Evolutionary conservation across 306 rosid species (phyloP), one percentile per base, ranked within the genome.

Genomic region (Styphnolobium japonicum): DNA sequence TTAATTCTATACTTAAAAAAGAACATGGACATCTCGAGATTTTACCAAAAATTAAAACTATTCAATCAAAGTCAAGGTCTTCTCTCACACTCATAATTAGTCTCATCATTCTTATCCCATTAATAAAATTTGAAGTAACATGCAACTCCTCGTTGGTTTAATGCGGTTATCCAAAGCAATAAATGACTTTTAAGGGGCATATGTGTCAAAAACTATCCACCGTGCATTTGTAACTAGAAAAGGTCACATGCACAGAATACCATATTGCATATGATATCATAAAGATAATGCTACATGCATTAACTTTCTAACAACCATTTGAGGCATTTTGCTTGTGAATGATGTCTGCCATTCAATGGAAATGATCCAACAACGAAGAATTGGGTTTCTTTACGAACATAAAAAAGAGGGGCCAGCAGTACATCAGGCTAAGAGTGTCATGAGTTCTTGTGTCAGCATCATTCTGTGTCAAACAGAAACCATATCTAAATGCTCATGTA

Each of bases 271-370:
- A 39, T 55, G 39, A 43, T 29, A 39, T 73, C 43, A 73, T 43
- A 45, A 23, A 61, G 45, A 31, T 45, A 36, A 62, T 63, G 49
- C 23, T 75, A 18, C 34, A 15, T 76, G 51, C 36, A 76, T 63
- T 51, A 33, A 76, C 60, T 76, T 76, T 63, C 27, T 19, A 48
- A 48, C 27, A 48, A 48, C 25, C 16, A 15, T 31, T 57, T 23
- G 43, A 60, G 33, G 49, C 29, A 63, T 64, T 66, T 51, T 65
- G 66, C 56, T 66, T 23, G 81, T 51, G 81, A 52, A 77, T 39
- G 45, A 25, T 78, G 69, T 23, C 18, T 51, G 39, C 31, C 81
- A 63, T 49, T 33, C 46, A 2, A 33, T 52, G 33, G 29, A 56
- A 45, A 53, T 53, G 58, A 12, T 73, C 53, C 12, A 27, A 22